These are phyloP conservation scores for Gossypium aridum DNA, from an alignment of 441 rosid genomes.

Conservation along the genomic window DNA sequence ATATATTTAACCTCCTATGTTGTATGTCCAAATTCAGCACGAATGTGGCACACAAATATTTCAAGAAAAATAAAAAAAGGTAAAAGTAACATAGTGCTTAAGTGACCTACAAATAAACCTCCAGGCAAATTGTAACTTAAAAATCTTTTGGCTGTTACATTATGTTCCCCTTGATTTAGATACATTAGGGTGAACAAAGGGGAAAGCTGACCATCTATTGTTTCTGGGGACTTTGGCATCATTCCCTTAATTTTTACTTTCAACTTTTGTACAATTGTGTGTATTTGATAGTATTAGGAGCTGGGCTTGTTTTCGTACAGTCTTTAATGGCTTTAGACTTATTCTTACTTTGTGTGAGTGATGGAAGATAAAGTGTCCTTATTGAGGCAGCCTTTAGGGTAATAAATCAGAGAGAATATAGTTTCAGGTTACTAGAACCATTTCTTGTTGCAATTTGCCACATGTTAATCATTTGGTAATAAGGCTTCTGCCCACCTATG, in stretches of 20 bases:
- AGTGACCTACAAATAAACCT: background rate
- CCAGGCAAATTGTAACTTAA: background rate
- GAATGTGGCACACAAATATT: too few relatives aligned
- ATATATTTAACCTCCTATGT: background rate
- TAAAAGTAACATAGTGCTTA: background rate
- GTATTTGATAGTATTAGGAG: background rate
- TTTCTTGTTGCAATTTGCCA: background rate
- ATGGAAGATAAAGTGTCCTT: background rate
- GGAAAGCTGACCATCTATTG: background rate
- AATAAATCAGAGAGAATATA: background rate
- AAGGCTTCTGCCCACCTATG: background rate
- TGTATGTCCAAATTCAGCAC: too few relatives aligned
- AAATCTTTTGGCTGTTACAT: background rate
- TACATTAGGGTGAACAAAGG: background rate
- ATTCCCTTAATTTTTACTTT: background rate
- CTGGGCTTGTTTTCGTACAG: background rate
- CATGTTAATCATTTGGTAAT: background rate
- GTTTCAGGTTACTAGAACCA: background rate
- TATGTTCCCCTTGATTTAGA: background rate
- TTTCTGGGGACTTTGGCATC: background rate
- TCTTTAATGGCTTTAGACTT: background rate
- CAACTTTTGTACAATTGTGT: background rate
- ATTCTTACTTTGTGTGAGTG: background rate
- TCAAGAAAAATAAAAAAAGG: background rate
- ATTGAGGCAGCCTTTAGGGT: background rate